A percentile compares a stretch with the other conserved stretches of the same genome.
Evolutionary conservation across 805 yeast genomes (phyloP).

Genomic region (Lipomyces kockii): DNA sequence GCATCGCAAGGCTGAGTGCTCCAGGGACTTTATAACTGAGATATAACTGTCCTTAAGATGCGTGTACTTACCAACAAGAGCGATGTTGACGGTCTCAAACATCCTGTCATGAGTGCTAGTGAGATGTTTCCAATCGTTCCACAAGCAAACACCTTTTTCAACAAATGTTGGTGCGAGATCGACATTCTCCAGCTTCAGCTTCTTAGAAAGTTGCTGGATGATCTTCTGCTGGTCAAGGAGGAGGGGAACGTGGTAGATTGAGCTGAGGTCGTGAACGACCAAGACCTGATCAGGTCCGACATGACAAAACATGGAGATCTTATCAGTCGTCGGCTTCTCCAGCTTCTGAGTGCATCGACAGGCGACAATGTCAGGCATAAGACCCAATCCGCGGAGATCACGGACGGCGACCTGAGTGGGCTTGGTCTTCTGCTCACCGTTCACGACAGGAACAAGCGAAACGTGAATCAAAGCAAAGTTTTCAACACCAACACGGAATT

Average conservation of each 20-base stretch:
- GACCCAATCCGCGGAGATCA: constrained; percentile 92
- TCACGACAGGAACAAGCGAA: constrained; percentile 95
- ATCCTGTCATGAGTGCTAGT: constrained; percentile 80
- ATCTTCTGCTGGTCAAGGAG: constrained; percentile 84
- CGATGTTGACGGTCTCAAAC: constrained; percentile 86
- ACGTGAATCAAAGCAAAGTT: constrained; percentile 96
- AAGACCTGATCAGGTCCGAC: constrained; percentile 98
- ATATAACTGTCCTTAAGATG: constrained; percentile 92
- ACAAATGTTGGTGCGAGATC: constrained; percentile 55
- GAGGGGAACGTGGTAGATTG: constrained; percentile 96
- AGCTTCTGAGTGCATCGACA: constrained; percentile 90
- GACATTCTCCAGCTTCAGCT: constrained; percentile 63
- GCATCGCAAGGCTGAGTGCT: constrained; percentile 92
- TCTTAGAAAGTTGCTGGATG: constrained; percentile 69
- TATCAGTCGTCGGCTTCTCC: constrained; percentile 83
- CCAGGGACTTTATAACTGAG: constrained; percentile 92
- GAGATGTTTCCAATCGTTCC: constrained; percentile 77
- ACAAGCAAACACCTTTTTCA: constrained; percentile 68
- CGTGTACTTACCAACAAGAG: constrained; percentile 96
- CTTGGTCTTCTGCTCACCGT: constrained; percentile 98
- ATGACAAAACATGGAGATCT: constrained; percentile 98
- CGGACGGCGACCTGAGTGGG: constrained; percentile 99
- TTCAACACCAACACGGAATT: constrained; percentile 92
- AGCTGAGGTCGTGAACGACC: constrained; percentile 94
- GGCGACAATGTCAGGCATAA: constrained; percentile 95